Base-by-base conservation (phyloP, 306 rosid species). In the Trifolium fragiferum region DNA sequence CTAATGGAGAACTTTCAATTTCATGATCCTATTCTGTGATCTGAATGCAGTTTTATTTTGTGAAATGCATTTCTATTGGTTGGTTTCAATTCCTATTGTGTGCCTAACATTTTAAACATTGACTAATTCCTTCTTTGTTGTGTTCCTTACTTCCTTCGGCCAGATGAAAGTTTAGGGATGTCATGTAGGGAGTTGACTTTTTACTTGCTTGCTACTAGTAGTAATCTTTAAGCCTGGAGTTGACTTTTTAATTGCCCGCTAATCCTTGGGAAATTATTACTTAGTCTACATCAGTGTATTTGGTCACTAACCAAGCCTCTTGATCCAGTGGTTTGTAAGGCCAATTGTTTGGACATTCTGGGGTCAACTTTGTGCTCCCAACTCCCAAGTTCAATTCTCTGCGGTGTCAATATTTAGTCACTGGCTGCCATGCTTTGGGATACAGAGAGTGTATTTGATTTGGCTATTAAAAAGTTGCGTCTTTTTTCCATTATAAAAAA, bases 21-120 rank as follows among this genome's bases (percentile, higher is more conserved):
- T 77, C 60, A 78, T 16, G 32, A 10, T 53, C 53, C 10, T 64
- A 12, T 18, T 41, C 30, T 55, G 21, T 69, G 57, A 64, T 79
- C 38, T 79, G 23, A 15, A 16, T 55, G 64, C 32, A 11, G 63
- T 58, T 66, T 10, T 78, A 10, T 30, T 49, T 68, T 25, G 25
- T 44, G 43, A 66, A 27, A 27, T 47, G 60, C 30, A 47, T 49
- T 16, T 49, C 43, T 30, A 18, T 16, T 50, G 30, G 41, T 67
- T 46, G 12, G 16, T 49, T 68, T 27, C 60, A 47, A 30, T 47
- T 68, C 23, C 40, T 44, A 57, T 11, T 57, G 62, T 10, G 9
- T 57, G 62, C 33, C 14, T 57, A 57, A n/a, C 15, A 21, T 12
- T 53, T 53, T 30, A 53, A 55, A 55, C 61, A 55, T 21, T 4